These are phyloP conservation scores for Pyrenophora seminiperda DNA, from an alignment of 2,329 filamentous ascomycete genomes.

Conservation along the genomic window DNA sequence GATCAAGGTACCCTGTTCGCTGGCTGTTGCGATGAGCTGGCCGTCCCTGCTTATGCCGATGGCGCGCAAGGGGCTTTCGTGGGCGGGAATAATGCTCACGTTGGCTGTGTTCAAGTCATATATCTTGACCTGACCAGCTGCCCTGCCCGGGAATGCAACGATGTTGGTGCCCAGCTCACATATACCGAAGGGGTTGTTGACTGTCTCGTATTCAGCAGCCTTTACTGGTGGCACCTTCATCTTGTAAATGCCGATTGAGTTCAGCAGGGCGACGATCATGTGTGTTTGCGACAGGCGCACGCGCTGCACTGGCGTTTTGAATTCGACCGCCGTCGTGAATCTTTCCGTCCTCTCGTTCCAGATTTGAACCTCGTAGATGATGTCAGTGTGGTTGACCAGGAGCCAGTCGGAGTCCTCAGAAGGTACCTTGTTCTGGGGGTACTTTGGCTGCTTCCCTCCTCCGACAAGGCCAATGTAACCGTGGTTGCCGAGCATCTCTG, in stretches of 20 bases:
- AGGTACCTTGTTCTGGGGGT: constrained; percentile 79
- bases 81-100: constrained; percentile 92
- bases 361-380: constrained; percentile 68
- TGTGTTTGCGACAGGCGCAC: constrained; percentile 76
- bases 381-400: constrained; percentile 35
- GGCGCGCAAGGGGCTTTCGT: constrained; percentile 77
- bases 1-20: constrained; percentile 88
- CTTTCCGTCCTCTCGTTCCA: constrained; percentile 88
- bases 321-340: constrained; percentile 75
- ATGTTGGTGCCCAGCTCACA: constrained; percentile 75
- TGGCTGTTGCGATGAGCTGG: constrained; percentile 83
- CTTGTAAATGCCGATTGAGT: constrained; percentile 79
- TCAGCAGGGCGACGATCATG: constrained; percentile 80
- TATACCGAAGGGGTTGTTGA: constrained; percentile 80
- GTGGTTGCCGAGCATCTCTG: constrained; percentile 83
- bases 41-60: constrained; percentile 81
- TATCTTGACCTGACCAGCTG: constrained; percentile 84
- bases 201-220: constrained; percentile 79
- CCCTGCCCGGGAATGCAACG: constrained; percentile 86
- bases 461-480: constrained; percentile 90
- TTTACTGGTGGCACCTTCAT: constrained; percentile 75
- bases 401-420: constrained; percentile 35
- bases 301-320: constrained; percentile 78
- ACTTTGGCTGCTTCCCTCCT: constrained; percentile 83
- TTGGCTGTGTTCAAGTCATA: constrained; percentile 78